Evolutionary conservation across 208 protist genomes (phyloP).

Genomic region (Borovskyia barvae): DNA sequence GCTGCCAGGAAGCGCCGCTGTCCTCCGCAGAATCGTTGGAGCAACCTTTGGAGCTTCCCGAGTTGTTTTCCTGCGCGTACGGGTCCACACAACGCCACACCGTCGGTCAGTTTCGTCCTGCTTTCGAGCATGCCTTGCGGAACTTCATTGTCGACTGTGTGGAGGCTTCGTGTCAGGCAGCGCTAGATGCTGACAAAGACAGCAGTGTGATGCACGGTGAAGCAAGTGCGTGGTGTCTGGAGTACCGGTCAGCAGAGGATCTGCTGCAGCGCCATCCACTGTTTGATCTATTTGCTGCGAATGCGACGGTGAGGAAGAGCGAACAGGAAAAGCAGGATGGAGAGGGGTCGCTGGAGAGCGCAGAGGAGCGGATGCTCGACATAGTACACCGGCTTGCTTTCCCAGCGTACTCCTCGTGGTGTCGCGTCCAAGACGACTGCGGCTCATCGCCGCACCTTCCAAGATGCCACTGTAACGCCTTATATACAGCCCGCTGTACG

Average conservation of each 20-base stretch:
- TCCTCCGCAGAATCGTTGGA: not conserved
- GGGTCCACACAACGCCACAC: conserved; percentile 8
- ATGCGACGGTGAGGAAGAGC: not conserved
- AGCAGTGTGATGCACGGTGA: not conserved
- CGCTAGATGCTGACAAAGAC: not conserved
- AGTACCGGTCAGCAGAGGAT: conserved; percentile 25
- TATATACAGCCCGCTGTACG: conserved; percentile 39
- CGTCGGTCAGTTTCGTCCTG: conserved; percentile 9
- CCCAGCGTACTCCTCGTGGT: conserved; percentile 39
- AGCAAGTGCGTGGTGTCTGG: conserved; percentile 8
- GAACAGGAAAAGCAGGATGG: not conserved
- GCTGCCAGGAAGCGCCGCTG: not conserved
- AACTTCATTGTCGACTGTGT: conserved; percentile 49
- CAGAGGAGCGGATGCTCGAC: conserved; percentile 30
- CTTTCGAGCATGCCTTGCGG: conserved; percentile 20
- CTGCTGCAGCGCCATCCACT: conserved; percentile 25
- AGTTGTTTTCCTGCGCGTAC: conserved; percentile 9
- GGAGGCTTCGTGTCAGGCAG: conserved; percentile 9
- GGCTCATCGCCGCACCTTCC: conserved; percentile 45
- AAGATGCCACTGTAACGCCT: conserved; percentile 59
- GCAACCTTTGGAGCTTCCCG: not conserved
- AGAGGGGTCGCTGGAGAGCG: not conserved
- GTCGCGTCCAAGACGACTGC: conserved; percentile 21
- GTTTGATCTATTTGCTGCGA: conserved; percentile 1
- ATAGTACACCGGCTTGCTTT: conserved; percentile 59